Evolutionary conservation across 75 land plant species (phyloP), one percentile per base, ranked within the genome.

Genomic region (Pinus tabuliformis): DNA sequence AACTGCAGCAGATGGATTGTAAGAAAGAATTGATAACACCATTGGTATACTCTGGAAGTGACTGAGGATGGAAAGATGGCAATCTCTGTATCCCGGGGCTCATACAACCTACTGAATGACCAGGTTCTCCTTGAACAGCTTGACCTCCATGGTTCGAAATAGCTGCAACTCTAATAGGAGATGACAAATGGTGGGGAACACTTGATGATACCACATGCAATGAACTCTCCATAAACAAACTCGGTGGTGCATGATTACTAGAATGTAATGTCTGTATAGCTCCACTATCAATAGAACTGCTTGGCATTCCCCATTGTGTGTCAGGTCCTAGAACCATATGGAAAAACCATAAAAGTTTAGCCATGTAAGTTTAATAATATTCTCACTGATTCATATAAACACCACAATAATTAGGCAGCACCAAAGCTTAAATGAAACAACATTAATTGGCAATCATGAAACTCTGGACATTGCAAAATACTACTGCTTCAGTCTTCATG

Each of bases 11-110:
- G 84, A 57, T 65, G 88, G 61, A 56, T 74, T 78, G 74, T 52
- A 84, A 11, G 78, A 77, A 28, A 58, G 78, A 79, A 81, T 75
- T 83, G 39, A 75, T 62, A 33, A 88, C 58, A 39, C 84, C 83
- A 83, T 88, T 83, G 81, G 79, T 80, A 73, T 80, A 87, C 20
- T 95, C 99, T 30, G 99, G 94, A 17, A 93, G 86, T 33, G 97
- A 95, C 80, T 95, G 96, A 5, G 93, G 91, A 81, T 94, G 93
- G 72, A 80, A 84, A 72, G 64, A 68, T 30, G 85, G 85, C 37
- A 85, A 22, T 56, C 81, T 71, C 62, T 81, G 87, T 33, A 83
- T 56, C 21, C 85, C 84, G 76, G 84, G 88, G 20, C 88, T 85
- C 52, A 85, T 70, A 13, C 85, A 87, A 3, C 83, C 81, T 49